Conservation (phyloP, 2,329 filamentous ascomycete species). For the Trichoderma sp. region DNA sequence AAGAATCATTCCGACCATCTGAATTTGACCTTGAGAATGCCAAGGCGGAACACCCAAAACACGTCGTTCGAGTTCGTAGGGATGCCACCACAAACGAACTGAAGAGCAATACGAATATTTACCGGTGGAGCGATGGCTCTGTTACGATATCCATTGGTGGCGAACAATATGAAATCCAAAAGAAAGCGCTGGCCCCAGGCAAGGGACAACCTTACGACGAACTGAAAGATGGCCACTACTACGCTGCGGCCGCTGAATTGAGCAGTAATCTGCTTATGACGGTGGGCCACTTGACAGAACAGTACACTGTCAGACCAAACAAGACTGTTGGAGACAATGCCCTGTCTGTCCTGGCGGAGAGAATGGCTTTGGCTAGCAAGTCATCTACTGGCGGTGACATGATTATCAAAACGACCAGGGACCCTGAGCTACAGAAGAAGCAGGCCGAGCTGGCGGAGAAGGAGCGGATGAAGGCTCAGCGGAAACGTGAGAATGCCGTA, state of each 20-base stretch:
- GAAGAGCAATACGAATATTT: conserved; percentile 74
- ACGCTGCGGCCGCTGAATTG: conserved; percentile 72
- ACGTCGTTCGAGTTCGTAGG: conserved; percentile 70
- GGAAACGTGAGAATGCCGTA: conserved; percentile 69
- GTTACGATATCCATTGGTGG: conserved; percentile 75
- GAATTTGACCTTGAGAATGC: conserved; percentile 59
- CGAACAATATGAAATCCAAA: conserved; percentile 74
- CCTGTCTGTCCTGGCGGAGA: conserved; percentile 67
- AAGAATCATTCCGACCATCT: conserved; percentile 66
- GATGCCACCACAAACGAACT: conserved; percentile 68
- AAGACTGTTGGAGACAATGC: conserved; percentile 72
- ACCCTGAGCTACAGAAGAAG: conserved; percentile 75
- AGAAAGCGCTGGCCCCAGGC: conserved; percentile 69
- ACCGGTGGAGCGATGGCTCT: conserved; percentile 80
- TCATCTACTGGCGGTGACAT: conserved; percentile 61
- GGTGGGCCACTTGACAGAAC: conserved; percentile 75
- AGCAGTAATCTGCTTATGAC: conserved; percentile 70
- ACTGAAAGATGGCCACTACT: conserved; percentile 73
- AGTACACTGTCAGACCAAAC: conserved; percentile 70
- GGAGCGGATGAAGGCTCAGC: conserved; percentile 68
- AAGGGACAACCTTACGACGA: conserved; percentile 64
- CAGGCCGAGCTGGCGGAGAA: conserved; percentile 75
- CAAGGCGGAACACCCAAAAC: conserved; percentile 60
- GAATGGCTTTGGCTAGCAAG: conserved; percentile 66
- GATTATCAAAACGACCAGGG: conserved; percentile 71